phyloP scores from a whole-genome alignment of 257 asterid genomes.

The Voacanga thouarsii region DNA sequence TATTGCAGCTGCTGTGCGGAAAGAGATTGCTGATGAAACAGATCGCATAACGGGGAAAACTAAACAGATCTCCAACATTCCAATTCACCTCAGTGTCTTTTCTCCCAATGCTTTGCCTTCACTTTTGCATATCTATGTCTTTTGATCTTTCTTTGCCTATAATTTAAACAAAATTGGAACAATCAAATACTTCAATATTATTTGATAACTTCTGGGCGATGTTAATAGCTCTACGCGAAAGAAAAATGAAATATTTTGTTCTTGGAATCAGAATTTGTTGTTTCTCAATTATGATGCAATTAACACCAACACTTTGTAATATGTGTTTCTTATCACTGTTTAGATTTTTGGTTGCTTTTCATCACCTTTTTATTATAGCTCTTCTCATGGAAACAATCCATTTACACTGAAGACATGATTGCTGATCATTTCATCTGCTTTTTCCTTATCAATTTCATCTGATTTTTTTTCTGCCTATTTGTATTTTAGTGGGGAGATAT shows the following conservation, averaged over 20 bases:
- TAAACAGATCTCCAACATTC: slow-evolving; percentile 85
- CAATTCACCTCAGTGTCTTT: slow-evolving; percentile 93
- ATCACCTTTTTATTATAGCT: neutral
- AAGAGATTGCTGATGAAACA: slow-evolving; percentile 93
- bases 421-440: neutral
- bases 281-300: neutral
- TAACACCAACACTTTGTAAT: neutral
- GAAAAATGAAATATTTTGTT: neutral
- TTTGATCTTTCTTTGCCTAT: neutral
- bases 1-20: slow-evolving; percentile 82
- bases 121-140: slow-evolving; percentile 12
- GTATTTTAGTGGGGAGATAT: neutral
- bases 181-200: neutral
- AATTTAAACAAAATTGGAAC: neutral
- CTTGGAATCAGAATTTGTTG: neutral
- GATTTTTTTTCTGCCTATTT: too few species aligned
- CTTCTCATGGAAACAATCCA: neutral
- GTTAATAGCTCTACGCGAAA: neutral
- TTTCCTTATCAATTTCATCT: neutral
- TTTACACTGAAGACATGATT: neutral
- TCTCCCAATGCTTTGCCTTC: slow-evolving; percentile 78
- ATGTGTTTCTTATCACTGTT: neutral
- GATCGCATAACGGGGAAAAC: slow-evolving; percentile 89
- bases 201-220: neutral
- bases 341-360: neutral